These are phyloP conservation scores for Lodderomyces beijingensis DNA, from an alignment of 1,139 yeast species.

Conservation along the genomic window DNA sequence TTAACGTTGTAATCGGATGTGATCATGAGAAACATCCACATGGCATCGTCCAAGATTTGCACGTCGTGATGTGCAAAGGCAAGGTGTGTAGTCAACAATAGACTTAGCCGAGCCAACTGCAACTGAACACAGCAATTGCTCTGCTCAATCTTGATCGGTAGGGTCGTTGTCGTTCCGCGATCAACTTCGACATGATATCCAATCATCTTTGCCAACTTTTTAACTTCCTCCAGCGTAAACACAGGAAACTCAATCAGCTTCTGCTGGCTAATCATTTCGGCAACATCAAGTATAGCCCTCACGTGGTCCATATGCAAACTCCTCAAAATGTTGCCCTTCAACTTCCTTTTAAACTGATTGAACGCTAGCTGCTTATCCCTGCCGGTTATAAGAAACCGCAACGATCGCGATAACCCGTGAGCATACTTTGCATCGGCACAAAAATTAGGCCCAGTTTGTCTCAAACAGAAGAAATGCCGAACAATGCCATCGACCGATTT, in stretches of 20 bases:
- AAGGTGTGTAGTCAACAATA: constrained; percentile 4
- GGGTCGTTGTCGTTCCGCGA: background rate
- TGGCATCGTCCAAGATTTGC: background rate
- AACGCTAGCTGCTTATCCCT: constrained; percentile 5
- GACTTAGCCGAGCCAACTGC: constrained; percentile 11
- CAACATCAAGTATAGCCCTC: background rate
- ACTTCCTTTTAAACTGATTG: constrained; percentile 7
- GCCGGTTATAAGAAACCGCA: constrained; percentile 4
- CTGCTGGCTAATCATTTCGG: constrained; percentile 1
- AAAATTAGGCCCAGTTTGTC: background rate
- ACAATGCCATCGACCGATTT: constrained; percentile 6
- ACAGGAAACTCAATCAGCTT: background rate
- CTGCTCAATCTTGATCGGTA: constrained; percentile 13
- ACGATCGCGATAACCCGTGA: constrained; percentile 2
- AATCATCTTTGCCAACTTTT: background rate
- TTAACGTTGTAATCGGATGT: constrained; percentile 17
- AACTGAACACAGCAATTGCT: constrained; percentile 9
- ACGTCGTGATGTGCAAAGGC: background rate
- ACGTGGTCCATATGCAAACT: constrained; percentile 1
- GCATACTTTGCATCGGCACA: background rate
- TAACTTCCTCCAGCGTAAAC: constrained; percentile 1
- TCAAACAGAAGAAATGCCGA: constrained; percentile 15
- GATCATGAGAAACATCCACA: constrained; percentile 8
- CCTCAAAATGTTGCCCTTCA: background rate
- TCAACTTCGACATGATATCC: constrained; percentile 1